Conservation (phyloP, 1,139 yeast genomes). For the Wickerhamomyces sp. region DNA sequence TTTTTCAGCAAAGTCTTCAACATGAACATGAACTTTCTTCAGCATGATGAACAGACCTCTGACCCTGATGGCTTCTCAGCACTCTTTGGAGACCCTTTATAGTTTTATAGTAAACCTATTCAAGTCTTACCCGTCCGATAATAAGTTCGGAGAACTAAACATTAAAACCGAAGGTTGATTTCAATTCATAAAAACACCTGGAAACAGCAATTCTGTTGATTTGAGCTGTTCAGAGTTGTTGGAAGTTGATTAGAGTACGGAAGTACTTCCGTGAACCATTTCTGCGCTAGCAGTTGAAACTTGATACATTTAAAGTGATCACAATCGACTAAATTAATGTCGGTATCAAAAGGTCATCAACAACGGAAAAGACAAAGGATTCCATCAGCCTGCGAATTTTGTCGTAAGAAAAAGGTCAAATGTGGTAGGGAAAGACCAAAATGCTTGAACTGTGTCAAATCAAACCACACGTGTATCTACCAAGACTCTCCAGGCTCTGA, state of each 20-base stretch:
- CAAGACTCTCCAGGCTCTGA: not conserved
- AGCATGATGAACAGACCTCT: not conserved
- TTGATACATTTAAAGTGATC: too few species aligned
- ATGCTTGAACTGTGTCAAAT: slow-evolving; percentile 12
- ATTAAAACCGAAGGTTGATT: too few species aligned
- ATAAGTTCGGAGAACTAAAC: too few species aligned
- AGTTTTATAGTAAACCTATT: too few species aligned
- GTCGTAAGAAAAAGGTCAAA: slow-evolving; percentile 17
- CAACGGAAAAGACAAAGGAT: slow-evolving; percentile 12
- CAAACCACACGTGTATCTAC: slow-evolving; percentile 11
- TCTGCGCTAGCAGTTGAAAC: too few species aligned
- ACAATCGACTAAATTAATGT: too few species aligned
- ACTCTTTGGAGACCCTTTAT: not conserved
- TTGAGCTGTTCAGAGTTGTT: not conserved
- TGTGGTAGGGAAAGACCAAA: slow-evolving; percentile 15
- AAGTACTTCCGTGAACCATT: too few species aligned
- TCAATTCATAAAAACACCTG: too few species aligned
- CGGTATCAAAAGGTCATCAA: too few species aligned
- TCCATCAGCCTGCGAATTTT: slow-evolving; percentile 13
- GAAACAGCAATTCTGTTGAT: too few species aligned
- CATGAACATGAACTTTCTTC: not conserved
- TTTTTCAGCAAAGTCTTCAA: slow-evolving; percentile 1
- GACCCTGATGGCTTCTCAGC: not conserved
- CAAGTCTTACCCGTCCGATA: too few species aligned
- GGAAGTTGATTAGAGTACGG: too few species aligned